These are phyloP conservation scores for Ilyonectria sp. DNA, from an alignment of 2,329 filamentous ascomycete genomes.

Conservation along the genomic window DNA sequence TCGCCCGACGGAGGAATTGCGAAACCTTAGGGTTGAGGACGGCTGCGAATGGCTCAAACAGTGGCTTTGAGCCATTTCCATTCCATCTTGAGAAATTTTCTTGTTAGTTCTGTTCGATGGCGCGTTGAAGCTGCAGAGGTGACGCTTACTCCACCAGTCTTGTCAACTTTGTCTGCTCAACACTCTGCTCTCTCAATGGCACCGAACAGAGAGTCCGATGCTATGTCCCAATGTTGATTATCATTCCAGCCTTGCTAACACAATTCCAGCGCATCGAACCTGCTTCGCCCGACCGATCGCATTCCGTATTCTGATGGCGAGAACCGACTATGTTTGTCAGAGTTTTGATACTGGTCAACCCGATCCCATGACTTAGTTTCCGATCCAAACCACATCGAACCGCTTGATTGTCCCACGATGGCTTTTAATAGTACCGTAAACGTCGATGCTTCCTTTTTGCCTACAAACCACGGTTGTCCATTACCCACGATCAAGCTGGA, in stretches of 20 bases:
- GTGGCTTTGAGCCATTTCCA: slow-evolving; percentile 13
- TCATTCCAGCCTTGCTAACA: not conserved
- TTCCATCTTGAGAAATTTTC: not conserved
- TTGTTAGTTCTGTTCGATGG: not conserved
- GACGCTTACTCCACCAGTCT: not conserved
- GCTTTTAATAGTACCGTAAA: not conserved
- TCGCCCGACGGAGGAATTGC: not conserved
- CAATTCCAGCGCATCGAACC: not conserved
- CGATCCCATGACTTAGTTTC: not conserved
- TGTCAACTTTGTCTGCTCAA: not conserved
- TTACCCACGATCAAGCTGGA: too few species aligned
- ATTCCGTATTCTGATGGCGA: not conserved
- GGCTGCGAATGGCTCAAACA: not conserved
- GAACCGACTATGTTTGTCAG: too few species aligned
- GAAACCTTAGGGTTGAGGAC: not conserved
- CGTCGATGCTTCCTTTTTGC: not conserved
- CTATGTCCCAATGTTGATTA: too few species aligned
- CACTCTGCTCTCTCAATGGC: too few species aligned
- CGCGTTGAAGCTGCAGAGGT: not conserved
- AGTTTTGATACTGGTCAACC: not conserved
- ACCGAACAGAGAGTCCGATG: too few species aligned
- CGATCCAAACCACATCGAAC: not conserved
- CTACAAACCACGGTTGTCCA: not conserved
- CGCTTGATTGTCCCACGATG: not conserved
- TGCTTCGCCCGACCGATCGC: not conserved